Evolutionary conservation across 257 asterid species (phyloP).

Genomic region (Nyctanthes arbortristis): DNA sequence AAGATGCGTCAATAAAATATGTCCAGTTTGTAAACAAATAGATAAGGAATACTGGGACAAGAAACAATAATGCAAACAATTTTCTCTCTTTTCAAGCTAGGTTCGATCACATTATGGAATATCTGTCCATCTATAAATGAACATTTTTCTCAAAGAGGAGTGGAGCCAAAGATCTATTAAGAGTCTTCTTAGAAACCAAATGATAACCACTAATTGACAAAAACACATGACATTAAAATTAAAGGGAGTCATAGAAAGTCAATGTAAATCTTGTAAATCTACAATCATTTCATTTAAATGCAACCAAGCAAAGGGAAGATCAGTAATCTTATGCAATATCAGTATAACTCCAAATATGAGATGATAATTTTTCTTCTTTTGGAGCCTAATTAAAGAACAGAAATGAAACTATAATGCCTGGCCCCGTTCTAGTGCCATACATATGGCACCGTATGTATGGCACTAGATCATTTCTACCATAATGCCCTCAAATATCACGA

Average conservation of each 20-base stretch:
- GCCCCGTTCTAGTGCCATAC: too few relatives aligned
- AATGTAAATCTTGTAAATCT: conserved; percentile 13
- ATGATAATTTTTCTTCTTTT: too few relatives aligned
- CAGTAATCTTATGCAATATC: neutral
- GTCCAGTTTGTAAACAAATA: conserved; percentile 9
- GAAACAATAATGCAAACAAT: conserved; percentile 15
- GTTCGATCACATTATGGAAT: conserved; percentile 3
- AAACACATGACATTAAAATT: conserved; percentile 8
- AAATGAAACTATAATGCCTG: too few relatives aligned
- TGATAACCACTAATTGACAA: conserved; percentile 8
- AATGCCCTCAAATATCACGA: too few relatives aligned
- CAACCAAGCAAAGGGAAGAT: conserved; percentile 17
- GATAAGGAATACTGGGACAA: conserved; percentile 14
- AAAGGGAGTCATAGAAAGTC: conserved; percentile 10
- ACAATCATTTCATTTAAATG: conserved; percentile 7
- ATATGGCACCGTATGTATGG: too few relatives aligned
- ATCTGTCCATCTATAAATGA: neutral
- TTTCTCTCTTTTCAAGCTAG: too few relatives aligned
- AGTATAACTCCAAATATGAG: too few relatives aligned
- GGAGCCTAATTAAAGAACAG: too few relatives aligned
- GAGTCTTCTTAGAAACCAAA: neutral
- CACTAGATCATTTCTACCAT: too few relatives aligned
- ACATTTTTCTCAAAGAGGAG: conserved; percentile 5
- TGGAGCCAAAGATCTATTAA: conserved; percentile 6
- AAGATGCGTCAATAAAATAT: conserved; percentile 28